These are phyloP conservation scores for Phytophthora lateralis DNA, from an alignment of 352 stramenopile genomes.

Conservation along the genomic window DNA sequence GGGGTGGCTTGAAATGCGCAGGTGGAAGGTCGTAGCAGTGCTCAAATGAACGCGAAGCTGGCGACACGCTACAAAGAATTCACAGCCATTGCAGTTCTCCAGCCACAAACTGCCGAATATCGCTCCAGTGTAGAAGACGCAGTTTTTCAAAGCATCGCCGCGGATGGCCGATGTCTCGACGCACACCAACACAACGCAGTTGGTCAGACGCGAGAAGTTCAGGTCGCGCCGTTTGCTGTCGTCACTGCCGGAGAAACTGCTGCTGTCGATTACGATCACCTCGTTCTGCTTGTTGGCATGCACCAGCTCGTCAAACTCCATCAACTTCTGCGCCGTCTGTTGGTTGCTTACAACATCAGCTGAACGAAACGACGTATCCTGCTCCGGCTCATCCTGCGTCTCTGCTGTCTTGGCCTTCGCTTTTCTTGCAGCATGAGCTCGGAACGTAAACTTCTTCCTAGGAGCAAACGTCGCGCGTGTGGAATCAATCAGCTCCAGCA, in stretches of 20 bases:
- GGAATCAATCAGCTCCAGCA: constrained; percentile 70
- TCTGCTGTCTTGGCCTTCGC: constrained; percentile 30
- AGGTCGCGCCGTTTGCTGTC: constrained; percentile 60
- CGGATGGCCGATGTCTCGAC: constrained; percentile 80
- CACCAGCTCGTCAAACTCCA: constrained; percentile 62
- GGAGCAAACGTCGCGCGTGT: constrained; percentile 72
- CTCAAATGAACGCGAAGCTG: constrained; percentile 89
- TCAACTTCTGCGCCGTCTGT: constrained; percentile 5
- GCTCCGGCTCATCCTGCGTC: constrained; percentile 27
- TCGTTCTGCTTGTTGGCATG: constrained; percentile 61
- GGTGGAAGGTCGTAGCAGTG: constrained; percentile 69
- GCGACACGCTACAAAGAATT: constrained; percentile 84
- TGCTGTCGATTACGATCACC: constrained; percentile 71
- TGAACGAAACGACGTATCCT: neutral
- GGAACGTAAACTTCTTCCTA: constrained; percentile 88
- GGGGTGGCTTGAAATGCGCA: constrained; percentile 84
- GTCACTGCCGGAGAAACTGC: constrained; percentile 43
- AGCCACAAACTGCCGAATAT: constrained; percentile 88
- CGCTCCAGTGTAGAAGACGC: constrained; percentile 74
- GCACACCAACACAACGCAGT: constrained; percentile 74
- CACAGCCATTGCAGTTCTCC: constrained; percentile 74
- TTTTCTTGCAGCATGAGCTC: constrained; percentile 36
- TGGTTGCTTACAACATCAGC: constrained; percentile 12
- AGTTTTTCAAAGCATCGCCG: constrained; percentile 69
- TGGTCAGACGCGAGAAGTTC: constrained; percentile 69